Conservation (phyloP, 2,329 filamentous ascomycete genomes). For the Exophiala sideris region DNA sequence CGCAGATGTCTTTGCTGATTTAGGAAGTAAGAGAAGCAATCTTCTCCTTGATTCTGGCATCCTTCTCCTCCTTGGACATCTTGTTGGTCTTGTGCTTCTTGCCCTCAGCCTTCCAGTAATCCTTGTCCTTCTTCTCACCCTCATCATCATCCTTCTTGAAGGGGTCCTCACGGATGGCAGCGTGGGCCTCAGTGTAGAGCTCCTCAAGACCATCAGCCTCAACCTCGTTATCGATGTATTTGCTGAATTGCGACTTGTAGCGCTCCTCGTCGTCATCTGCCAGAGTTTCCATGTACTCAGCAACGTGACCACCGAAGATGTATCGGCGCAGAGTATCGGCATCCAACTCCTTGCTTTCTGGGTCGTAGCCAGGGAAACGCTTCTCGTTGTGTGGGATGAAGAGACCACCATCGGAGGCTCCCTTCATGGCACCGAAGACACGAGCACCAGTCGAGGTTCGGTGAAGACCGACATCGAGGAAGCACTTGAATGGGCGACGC, state of each 20-base stretch:
- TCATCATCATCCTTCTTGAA: slow-evolving; percentile 82
- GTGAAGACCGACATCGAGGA: slow-evolving; percentile 95
- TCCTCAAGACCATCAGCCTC: slow-evolving; percentile 96
- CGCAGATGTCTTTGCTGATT: too few species aligned
- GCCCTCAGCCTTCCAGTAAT: slow-evolving; percentile 92
- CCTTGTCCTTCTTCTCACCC: slow-evolving; percentile 90
- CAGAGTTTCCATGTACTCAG: slow-evolving; percentile 99
- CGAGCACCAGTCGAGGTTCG: slow-evolving; percentile 97
- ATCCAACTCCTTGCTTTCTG: slow-evolving; percentile 96
- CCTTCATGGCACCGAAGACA: slow-evolving; percentile 99
- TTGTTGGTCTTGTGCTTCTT: slow-evolving; percentile 80
- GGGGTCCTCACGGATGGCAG: slow-evolving; percentile 94
- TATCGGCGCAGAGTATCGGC: slow-evolving; percentile 96
- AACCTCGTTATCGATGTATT: slow-evolving; percentile 95
- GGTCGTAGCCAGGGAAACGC: slow-evolving; percentile 98
- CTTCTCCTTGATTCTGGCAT: slow-evolving; percentile 80
- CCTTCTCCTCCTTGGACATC: slow-evolving; percentile 79
- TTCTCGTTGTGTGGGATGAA: slow-evolving; percentile 97
- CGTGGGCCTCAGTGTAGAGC: slow-evolving; percentile 90
- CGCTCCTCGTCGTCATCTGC: slow-evolving; percentile 99
- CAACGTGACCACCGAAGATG: slow-evolving; percentile 97
- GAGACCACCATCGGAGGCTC: slow-evolving; percentile 96
- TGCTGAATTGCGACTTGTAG: slow-evolving; percentile 96
- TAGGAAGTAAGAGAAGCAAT: slow-evolving; percentile 68
- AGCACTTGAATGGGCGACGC: slow-evolving; percentile 98